Percentiles rank a stretch among this genome's conserved stretches.
Evolutionary conservation across 75 land plant species (phyloP).

Genomic region (Picea sitchensis): DNA sequence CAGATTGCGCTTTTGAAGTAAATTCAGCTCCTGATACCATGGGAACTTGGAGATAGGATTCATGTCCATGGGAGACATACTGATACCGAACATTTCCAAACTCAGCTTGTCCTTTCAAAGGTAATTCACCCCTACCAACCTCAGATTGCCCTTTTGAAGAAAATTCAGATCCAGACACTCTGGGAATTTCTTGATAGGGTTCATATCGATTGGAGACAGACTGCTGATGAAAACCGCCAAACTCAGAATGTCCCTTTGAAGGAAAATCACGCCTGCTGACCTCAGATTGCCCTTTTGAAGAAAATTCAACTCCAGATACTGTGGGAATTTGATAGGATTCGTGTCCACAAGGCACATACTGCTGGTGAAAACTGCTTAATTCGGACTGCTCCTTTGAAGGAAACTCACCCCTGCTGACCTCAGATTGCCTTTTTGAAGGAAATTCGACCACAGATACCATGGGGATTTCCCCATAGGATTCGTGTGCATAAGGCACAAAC

Average conservation of each 20-base stretch:
- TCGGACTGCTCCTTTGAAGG: background rate
- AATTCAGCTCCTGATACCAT: background rate
- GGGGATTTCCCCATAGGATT: background rate
- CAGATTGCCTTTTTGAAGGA: conserved; percentile 2
- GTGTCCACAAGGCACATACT: background rate
- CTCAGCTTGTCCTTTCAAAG: background rate
- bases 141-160: background rate
- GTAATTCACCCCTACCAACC: background rate
- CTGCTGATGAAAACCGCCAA: conserved; percentile 1
- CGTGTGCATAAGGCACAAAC: background rate
- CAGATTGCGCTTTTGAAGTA: conserved; percentile 1
- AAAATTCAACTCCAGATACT: conserved; percentile 2
- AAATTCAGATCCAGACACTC: background rate
- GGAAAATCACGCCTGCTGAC: background rate
- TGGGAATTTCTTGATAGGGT: background rate
- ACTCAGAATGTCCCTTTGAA: background rate
- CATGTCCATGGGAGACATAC: background rate
- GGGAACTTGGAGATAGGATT: background rate
- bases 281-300: background rate
- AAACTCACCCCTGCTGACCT: background rate
- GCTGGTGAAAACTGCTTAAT: background rate
- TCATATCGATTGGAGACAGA: background rate
- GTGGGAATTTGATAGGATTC: background rate
- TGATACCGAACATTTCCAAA: background rate
- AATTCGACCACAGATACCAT: background rate